phyloP scores from a whole-genome alignment of 2,329 filamentous ascomycete species.

The Penicillium sp. region DNA sequence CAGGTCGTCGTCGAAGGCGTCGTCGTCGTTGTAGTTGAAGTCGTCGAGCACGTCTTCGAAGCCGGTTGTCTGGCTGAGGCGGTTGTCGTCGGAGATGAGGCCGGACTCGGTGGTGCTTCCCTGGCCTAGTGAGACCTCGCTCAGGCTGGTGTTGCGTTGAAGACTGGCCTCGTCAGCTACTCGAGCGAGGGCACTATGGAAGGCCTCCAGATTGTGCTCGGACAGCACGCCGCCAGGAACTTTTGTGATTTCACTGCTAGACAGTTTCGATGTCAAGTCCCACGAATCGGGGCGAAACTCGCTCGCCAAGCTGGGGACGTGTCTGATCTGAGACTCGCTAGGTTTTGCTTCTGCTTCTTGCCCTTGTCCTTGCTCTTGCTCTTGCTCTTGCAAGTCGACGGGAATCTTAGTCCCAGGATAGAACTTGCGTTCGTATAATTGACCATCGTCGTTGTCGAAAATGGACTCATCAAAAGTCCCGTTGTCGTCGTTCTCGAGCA shows the following conservation, averaged over 20 bases:
- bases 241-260: slow-evolving; percentile 31
- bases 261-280: slow-evolving; percentile 20
- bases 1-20: slow-evolving; percentile 74
- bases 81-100: slow-evolving; percentile 48
- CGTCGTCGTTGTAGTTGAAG: slow-evolving; percentile 57
- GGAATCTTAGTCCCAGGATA: slow-evolving; percentile 17
- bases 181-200: slow-evolving; percentile 79
- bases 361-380: neutral
- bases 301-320: slow-evolving; percentile 34
- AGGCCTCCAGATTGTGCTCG: slow-evolving; percentile 61
- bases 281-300: slow-evolving; percentile 22
- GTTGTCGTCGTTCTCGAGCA: slow-evolving; percentile 28
- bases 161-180: slow-evolving; percentile 79
- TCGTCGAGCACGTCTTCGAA: slow-evolving; percentile 43
- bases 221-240: slow-evolving; percentile 40
- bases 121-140: slow-evolving; percentile 34
- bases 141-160: slow-evolving; percentile 54
- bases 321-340: slow-evolving; percentile 23
- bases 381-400: slow-evolving; percentile 1
- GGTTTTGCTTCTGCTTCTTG: slow-evolving; percentile 4
- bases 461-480: slow-evolving; percentile 45
- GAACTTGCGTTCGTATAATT: slow-evolving; percentile 38
- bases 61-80: slow-evolving; percentile 40
- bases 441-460: slow-evolving; percentile 45
- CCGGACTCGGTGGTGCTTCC: slow-evolving; percentile 39